These are phyloP conservation scores for Pelargonium fulgidum DNA, from an alignment of 441 rosid genomes.

Conservation along the genomic window DNA sequence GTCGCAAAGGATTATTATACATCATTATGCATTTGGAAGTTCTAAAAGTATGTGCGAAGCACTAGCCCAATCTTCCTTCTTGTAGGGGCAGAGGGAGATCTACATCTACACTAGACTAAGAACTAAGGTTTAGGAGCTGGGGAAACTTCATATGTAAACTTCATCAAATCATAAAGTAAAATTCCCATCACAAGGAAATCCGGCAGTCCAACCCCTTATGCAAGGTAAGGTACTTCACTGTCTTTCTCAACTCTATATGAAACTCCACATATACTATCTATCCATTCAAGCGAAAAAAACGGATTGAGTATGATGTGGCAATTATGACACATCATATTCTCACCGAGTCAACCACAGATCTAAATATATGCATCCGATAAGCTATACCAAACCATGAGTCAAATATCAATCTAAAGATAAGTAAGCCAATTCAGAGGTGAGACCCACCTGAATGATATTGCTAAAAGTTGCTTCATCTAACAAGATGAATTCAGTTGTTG, in stretches of 20 bases:
- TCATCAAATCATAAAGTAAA: background rate
- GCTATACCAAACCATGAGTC: constrained; percentile 13
- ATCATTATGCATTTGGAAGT: constrained; percentile 11
- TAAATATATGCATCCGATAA: background rate
- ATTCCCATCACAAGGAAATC: background rate
- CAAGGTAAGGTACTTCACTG: background rate
- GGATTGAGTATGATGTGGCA: background rate
- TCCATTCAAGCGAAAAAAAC: background rate
- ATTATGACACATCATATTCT: background rate
- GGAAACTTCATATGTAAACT: background rate
- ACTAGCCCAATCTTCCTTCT: constrained; percentile 8
- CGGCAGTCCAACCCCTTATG: background rate
- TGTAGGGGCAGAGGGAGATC: constrained; percentile 1
- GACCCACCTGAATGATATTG: constrained; percentile 76
- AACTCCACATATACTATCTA: background rate
- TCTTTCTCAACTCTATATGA: background rate
- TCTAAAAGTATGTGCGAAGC: background rate
- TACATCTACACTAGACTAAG: constrained; percentile 2
- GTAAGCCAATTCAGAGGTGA: constrained; percentile 12
- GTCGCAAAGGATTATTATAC: constrained; percentile 1
- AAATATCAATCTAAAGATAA: constrained; percentile 2
- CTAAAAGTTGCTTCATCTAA: constrained; percentile 68
- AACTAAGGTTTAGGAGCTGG: background rate
- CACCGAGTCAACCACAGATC: background rate
- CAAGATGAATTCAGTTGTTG: constrained; percentile 67